A percentile compares a stretch with the other conserved stretches of the same genome.
These are phyloP conservation scores for Irpex sp. DNA, from an alignment of 1,284 basidiomycete species.

Conservation along the genomic window DNA sequence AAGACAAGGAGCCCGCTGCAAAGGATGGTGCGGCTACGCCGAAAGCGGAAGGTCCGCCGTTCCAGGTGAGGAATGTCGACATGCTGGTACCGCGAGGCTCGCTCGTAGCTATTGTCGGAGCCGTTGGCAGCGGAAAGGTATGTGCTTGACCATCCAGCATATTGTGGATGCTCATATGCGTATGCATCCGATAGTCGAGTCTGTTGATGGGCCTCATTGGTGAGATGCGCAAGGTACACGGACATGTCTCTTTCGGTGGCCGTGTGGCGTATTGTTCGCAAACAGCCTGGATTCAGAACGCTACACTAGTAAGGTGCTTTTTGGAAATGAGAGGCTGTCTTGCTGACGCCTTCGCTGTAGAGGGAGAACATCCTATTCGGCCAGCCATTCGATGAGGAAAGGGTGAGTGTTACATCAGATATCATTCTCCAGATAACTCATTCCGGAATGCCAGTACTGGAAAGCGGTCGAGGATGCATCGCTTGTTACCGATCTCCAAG, in stretches of 20 bases:
- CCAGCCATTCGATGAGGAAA: slow-evolving; percentile 58
- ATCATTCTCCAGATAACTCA: neutral
- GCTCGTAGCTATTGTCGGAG: slow-evolving; percentile 64
- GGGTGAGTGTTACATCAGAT: slow-evolving; percentile 11
- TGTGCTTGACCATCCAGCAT: slow-evolving; percentile 13
- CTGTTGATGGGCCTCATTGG: slow-evolving; percentile 70
- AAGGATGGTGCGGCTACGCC: slow-evolving; percentile 6
- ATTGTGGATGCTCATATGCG: neutral
- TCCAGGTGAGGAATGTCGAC: slow-evolving; percentile 50
- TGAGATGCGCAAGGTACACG: slow-evolving; percentile 62
- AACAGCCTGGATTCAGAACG: slow-evolving; percentile 88
- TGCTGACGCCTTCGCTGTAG: slow-evolving; percentile 21
- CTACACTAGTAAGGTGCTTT: slow-evolving; percentile 54
- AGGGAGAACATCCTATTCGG: slow-evolving; percentile 71
- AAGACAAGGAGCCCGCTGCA: slow-evolving; percentile 6
- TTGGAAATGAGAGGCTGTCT: neutral
- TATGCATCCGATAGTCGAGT: slow-evolving; percentile 45
- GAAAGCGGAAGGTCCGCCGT: slow-evolving; percentile 28
- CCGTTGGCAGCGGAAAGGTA: slow-evolving; percentile 54
- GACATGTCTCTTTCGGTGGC: slow-evolving; percentile 62
- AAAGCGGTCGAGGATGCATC: slow-evolving; percentile 57
- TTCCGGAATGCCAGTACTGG: slow-evolving; percentile 47
- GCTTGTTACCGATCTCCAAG: slow-evolving; percentile 65
- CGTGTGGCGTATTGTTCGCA: slow-evolving; percentile 81
- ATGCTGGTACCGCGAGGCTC: slow-evolving; percentile 55